Percentiles rank a stretch among this genome's conserved stretches.
Conservation (phyloP, 495 filamentous ascomycete genomes). For the Penicilliopsis zonata region DNA sequence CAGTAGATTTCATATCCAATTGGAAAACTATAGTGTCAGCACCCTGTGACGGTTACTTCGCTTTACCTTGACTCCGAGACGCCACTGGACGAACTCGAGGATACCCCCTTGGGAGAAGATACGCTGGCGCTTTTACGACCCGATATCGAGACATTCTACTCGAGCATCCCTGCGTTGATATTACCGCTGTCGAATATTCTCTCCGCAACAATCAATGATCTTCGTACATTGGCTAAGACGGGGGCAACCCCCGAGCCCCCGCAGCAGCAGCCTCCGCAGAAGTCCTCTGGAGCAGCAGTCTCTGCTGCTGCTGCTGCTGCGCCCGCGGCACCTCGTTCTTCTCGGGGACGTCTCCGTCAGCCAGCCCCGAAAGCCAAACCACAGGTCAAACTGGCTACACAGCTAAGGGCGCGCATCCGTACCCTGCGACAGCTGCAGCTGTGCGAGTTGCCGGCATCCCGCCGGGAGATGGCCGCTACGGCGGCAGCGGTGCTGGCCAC, state of each 20-base stretch:
- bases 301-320: too few relatives aligned
- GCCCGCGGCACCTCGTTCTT: constrained; percentile 6
- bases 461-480: constrained; percentile 23
- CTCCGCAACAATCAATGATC: constrained; percentile 12
- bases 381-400: constrained; percentile 13
- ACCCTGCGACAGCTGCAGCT: constrained; percentile 18
- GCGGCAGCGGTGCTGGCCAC: constrained; percentile 23
- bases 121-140: constrained; percentile 21
- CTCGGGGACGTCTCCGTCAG: constrained; percentile 18
- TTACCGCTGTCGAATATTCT: constrained; percentile 15
- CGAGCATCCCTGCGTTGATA: constrained; percentile 17
- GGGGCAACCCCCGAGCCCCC: constrained; percentile 3
- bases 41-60: constrained; percentile 22
- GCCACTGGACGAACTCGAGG: constrained; percentile 10
- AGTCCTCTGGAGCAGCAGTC: too few relatives aligned
- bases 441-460: constrained; percentile 19
- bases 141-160: constrained; percentile 27
- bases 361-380: constrained; percentile 12
- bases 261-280: constrained; percentile 3
- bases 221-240: constrained; percentile 17
- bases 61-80: constrained; percentile 26
- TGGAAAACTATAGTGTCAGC: constrained; percentile 15
- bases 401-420: constrained; percentile 15
- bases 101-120: constrained; percentile 6
- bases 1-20: neutral